Conservation (phyloP, 139 green algal genomes). For the Coccomyxa sp. region DNA sequence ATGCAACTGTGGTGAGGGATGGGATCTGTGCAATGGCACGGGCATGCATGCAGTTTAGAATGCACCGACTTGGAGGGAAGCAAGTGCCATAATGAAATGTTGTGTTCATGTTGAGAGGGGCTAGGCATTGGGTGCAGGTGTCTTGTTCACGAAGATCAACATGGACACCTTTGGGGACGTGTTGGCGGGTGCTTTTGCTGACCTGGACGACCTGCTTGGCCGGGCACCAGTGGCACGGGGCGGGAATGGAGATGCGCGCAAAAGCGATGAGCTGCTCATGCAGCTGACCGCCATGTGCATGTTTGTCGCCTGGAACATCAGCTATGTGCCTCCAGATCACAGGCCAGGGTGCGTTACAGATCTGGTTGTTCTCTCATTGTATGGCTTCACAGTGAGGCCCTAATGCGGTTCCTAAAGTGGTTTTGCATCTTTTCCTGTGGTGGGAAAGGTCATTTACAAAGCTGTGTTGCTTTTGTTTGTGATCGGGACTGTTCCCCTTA, state of each 20-base stretch:
- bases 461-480: too few species aligned
- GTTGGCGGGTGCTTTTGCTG: conserved; percentile 14
- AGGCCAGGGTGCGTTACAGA: conserved; percentile 7
- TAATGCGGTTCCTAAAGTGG: too few species aligned
- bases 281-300: conserved; percentile 36
- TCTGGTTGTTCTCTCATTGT: background rate
- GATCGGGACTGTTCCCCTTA: too few species aligned
- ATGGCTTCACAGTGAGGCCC: background rate
- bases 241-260: conserved; percentile 3
- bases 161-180: conserved; percentile 35
- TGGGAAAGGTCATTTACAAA: too few species aligned
- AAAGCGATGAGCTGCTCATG: conserved; percentile 24
- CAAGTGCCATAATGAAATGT: background rate
- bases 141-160: conserved; percentile 61
- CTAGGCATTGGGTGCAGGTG: conserved; percentile 20
- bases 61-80: background rate
- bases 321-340: background rate
- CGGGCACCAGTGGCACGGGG: background rate
- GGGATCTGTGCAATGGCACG: background rate
- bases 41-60: background rate
- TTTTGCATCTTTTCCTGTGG: background rate
- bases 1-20: background rate
- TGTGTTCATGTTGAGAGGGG: background rate
- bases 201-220: conserved; percentile 16
- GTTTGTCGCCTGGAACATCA: conserved; percentile 26